Base-by-base conservation (phyloP, 805 yeast genomes). In the Ogataea zsoltii region DNA sequence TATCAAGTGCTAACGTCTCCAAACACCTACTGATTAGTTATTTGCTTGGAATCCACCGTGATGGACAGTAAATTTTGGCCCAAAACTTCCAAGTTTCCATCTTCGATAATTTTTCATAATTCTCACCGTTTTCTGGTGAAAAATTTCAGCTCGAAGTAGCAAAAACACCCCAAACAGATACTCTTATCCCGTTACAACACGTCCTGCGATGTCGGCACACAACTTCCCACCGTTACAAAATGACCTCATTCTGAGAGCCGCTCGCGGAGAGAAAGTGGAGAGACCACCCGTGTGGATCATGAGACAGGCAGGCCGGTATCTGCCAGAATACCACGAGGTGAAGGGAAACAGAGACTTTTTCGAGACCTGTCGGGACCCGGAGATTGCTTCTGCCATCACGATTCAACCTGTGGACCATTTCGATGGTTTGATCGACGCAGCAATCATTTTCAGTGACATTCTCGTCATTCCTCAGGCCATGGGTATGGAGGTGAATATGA, bases 201-300 rank as follows among this genome's bases (percentile, higher is more conserved):
- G n/a, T 21, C 25, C 25, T 6, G 7, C 25, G 14, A 42, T 42
- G 46, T 31, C 37, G 18, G n/a, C n/a, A n/a, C 42, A 21, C 29
- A 33, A 31, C n/a, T 91, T 90, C 65, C 83, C 97, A 14, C 80
- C 83, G 13, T 72, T 91, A 64, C 79, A 91, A 68, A 94, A 94
- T 69, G 99, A 94, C 62, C 75, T 92, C 60, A 85, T 94, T 30
- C 72, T 94, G 53, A 76, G 99, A 57, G 97, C 98, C 3, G 97
- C 98, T 10, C 75, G 76, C 53, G 97, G 87, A 41, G 96, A 92
- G 63, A 71, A 70, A 49, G 97, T 92, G 33, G 98, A 94, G 68
- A 82, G 99, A 63, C 97, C 99, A 2, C 99, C 99, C 15, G 82
- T 94, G 49, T 94, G 97, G 97, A 85, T 91, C 55, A 90, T 90